Conservation (phyloP, 441 rosid genomes). For the Euphorbia celastroides region DNA sequence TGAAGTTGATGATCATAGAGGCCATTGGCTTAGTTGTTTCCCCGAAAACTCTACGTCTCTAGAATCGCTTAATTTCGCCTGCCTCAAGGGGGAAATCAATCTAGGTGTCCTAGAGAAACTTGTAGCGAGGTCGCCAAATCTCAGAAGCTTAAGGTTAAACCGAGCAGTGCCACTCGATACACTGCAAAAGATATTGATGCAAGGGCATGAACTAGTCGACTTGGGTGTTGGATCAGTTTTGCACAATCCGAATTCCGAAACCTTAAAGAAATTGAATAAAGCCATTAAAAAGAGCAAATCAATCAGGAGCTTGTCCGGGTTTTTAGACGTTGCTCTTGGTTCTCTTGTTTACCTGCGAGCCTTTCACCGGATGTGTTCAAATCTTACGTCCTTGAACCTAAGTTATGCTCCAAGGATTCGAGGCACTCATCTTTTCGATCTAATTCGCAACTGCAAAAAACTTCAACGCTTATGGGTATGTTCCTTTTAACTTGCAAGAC, state of each 20-base stretch:
- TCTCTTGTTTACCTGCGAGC: slow-evolving; percentile 59
- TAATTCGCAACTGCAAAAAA: slow-evolving; percentile 55
- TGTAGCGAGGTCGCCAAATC: slow-evolving; percentile 79
- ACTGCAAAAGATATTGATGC: slow-evolving; percentile 50
- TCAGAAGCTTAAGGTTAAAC: slow-evolving; percentile 69
- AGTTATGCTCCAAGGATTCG: slow-evolving; percentile 78
- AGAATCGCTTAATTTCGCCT: slow-evolving; percentile 76
- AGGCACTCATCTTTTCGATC: slow-evolving; percentile 53
- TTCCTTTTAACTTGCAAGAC: background rate
- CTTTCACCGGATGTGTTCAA: slow-evolving; percentile 50
- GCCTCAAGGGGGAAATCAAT: slow-evolving; percentile 86
- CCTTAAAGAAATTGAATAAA: slow-evolving; percentile 34
- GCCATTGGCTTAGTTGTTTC: slow-evolving; percentile 86
- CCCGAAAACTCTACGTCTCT: slow-evolving; percentile 71
- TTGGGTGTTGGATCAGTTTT: slow-evolving; percentile 78
- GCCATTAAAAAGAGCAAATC: slow-evolving; percentile 48
- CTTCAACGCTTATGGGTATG: slow-evolving; percentile 87
- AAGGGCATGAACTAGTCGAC: slow-evolving; percentile 66
- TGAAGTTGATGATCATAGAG: slow-evolving; percentile 79
- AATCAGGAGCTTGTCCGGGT: slow-evolving; percentile 77
- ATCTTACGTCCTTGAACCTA: slow-evolving; percentile 65
- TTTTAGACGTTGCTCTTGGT: slow-evolving; percentile 59
- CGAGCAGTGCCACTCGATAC: slow-evolving; percentile 68
- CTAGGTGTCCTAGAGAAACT: slow-evolving; percentile 77
- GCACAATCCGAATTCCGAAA: slow-evolving; percentile 55